A percentile compares a stretch with the other conserved stretches of the same genome.
Conservation (phyloP, 345 rosid species). For the Atalantia buxifolia region DNA sequence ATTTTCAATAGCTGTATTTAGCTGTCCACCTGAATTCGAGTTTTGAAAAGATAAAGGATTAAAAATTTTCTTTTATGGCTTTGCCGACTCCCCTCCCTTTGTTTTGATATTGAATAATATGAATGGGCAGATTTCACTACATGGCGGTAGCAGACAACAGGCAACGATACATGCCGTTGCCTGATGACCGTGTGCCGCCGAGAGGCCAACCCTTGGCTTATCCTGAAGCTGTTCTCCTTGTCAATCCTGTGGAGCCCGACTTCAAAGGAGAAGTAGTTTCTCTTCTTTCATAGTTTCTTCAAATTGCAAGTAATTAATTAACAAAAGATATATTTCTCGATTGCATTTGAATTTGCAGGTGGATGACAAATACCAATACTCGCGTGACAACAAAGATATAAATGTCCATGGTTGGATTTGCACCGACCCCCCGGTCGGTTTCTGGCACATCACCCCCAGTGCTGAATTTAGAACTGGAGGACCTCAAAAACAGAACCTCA, state of each 20-base stretch:
- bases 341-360: conserved; percentile 35
- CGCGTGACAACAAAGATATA: conserved; percentile 67
- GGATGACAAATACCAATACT: conserved; percentile 91
- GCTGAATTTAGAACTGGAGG: conserved; percentile 83
- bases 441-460: conserved; percentile 94
- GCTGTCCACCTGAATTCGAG: no score
- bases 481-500: conserved; percentile 77
- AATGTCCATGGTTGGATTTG: conserved; percentile 86
- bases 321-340: no score
- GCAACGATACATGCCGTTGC: conserved; percentile 49
- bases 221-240: conserved; percentile 54
- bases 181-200: conserved; percentile 39
- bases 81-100: neutral
- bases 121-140: conserved; percentile 38
- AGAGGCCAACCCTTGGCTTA: conserved; percentile 44
- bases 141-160: conserved; percentile 52
- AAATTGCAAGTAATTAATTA: no score
- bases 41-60: no score
- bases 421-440: conserved; percentile 61
- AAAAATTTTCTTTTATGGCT: no score
- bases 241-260: conserved; percentile 42
- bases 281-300: no score
- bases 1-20: no score
- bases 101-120: neutral
- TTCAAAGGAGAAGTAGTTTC: conserved; percentile 45